These are phyloP conservation scores for Penicillium capsulatum DNA, from an alignment of 2,329 filamentous ascomycete genomes.

Conservation along the genomic window DNA sequence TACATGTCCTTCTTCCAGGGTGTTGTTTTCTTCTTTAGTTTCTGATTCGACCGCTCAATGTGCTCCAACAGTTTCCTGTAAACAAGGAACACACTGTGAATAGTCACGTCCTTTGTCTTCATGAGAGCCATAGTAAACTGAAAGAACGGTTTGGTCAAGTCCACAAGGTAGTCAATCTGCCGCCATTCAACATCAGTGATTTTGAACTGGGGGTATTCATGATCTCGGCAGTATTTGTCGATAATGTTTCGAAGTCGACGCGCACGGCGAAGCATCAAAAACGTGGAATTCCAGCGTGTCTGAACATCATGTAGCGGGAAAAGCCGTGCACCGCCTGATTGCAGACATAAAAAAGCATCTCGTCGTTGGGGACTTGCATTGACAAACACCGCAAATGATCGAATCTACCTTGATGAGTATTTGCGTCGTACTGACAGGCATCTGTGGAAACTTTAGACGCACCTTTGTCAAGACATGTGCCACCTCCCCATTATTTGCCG, in stretches of 20 bases:
- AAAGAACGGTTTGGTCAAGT: constrained; percentile 13
- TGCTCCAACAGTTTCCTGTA: constrained; percentile 3
- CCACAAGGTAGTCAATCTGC: constrained; percentile 13
- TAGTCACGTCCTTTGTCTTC: constrained; percentile 10
- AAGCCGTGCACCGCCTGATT: not conserved
- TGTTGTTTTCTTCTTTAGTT: constrained; percentile 1
- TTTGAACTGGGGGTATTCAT: constrained; percentile 5
- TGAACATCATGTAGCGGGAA: constrained; percentile 1
- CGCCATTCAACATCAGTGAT: constrained; percentile 9
- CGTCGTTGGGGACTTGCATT: constrained; percentile 2
- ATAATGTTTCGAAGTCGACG: too few species aligned
- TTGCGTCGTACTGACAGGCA: not conserved
- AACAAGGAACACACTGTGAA: constrained; percentile 6
- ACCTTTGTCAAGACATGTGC: constrained; percentile 1
- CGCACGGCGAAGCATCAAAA: too few species aligned
- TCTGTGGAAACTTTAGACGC: not conserved
- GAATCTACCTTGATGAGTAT: too few species aligned
- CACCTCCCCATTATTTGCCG: constrained; percentile 1
- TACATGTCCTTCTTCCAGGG: constrained; percentile 5
- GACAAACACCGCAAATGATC: constrained; percentile 7
- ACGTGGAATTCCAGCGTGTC: too few species aligned
- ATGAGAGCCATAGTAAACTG: constrained; percentile 8
- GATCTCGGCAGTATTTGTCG: too few species aligned
- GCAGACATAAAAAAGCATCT: constrained; percentile 5
- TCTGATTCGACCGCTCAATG: constrained; percentile 2